Evolutionary conservation across 2,329 filamentous ascomycete species (phyloP).

Genomic region (Penicillium glabrum): DNA sequence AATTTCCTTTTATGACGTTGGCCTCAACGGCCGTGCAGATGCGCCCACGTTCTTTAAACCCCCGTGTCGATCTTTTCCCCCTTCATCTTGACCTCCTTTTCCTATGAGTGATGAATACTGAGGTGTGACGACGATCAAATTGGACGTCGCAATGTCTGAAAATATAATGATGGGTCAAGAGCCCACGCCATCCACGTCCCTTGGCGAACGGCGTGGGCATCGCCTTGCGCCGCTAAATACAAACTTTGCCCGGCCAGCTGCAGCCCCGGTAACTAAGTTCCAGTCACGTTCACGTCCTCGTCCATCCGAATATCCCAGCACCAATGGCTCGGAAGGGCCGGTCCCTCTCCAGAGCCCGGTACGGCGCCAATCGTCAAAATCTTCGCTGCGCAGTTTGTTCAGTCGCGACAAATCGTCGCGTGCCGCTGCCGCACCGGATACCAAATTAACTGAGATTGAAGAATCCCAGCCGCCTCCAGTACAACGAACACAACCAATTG

Average conservation of each 20-base stretch:
- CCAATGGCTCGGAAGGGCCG: conserved; percentile 26
- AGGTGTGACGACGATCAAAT: neutral
- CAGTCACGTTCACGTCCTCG: conserved; percentile 29
- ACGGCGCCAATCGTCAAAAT: conserved; percentile 38
- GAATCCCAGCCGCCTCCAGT: conserved; percentile 23
- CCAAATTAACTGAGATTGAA: conserved; percentile 33
- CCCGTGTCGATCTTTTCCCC: conserved; percentile 20
- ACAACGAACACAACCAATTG: neutral
- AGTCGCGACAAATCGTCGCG: conserved; percentile 36
- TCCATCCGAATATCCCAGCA: conserved; percentile 30
- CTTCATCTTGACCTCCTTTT: conserved; percentile 19
- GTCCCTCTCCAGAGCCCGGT: conserved; percentile 33
- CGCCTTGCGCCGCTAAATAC: conserved; percentile 39
- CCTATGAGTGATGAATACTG: conserved; percentile 4
- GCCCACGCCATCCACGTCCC: conserved; percentile 20
- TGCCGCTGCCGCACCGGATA: conserved; percentile 19
- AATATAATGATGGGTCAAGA: conserved; percentile 2
- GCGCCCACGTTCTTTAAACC: conserved; percentile 14
- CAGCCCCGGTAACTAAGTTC: conserved; percentile 13
- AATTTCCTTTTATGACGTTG: conserved; percentile 14
- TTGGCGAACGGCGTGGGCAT: conserved; percentile 40
- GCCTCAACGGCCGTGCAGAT: conserved; percentile 12
- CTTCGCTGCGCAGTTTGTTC: conserved; percentile 39
- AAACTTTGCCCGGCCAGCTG: conserved; percentile 33
- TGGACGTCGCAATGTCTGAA: conserved; percentile 1